Conservation (phyloP, 2,329 filamentous ascomycete species). For the Fusarium domesticum region DNA sequence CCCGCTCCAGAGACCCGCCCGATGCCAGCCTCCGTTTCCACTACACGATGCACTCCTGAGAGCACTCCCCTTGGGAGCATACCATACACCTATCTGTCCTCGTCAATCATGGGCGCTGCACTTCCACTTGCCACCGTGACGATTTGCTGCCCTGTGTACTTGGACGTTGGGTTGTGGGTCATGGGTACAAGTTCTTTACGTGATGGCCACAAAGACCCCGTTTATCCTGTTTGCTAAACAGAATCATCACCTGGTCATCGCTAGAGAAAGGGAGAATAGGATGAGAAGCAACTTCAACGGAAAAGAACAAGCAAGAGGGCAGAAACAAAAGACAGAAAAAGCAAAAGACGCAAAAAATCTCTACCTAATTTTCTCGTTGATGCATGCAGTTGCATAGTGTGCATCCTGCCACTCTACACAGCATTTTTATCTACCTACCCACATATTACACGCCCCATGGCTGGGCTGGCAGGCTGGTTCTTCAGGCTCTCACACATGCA, state of each 20-base stretch:
- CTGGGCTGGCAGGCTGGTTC: background rate
- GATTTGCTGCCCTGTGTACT: background rate
- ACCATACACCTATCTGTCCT: slow-evolving; percentile 21
- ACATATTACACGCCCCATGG: slow-evolving; percentile 1
- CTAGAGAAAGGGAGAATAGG: background rate
- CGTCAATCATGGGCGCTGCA: slow-evolving; percentile 9
- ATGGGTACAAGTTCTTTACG: background rate
- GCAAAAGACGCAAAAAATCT: slow-evolving; percentile 13
- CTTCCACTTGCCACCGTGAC: slow-evolving; percentile 9
- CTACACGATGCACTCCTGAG: slow-evolving; percentile 23
- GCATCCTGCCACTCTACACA: slow-evolving; percentile 21
- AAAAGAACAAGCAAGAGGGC: slow-evolving; percentile 17
- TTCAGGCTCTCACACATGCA: slow-evolving; percentile 3
- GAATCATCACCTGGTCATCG: background rate
- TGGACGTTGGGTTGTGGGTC: background rate
- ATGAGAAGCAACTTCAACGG: slow-evolving; percentile 8
- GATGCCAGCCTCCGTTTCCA: slow-evolving; percentile 28
- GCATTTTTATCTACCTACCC: slow-evolving; percentile 6
- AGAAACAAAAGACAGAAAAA: slow-evolving; percentile 13
- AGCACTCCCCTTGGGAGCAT: slow-evolving; percentile 21
- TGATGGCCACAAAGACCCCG: background rate
- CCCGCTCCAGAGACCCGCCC: slow-evolving; percentile 33
- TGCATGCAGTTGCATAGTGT: slow-evolving; percentile 27
- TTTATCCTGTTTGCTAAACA: background rate
- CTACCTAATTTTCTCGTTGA: slow-evolving; percentile 23